phyloP scores from a whole-genome alignment of 345 rosid genomes.

The Trapa bicornis region DNA sequence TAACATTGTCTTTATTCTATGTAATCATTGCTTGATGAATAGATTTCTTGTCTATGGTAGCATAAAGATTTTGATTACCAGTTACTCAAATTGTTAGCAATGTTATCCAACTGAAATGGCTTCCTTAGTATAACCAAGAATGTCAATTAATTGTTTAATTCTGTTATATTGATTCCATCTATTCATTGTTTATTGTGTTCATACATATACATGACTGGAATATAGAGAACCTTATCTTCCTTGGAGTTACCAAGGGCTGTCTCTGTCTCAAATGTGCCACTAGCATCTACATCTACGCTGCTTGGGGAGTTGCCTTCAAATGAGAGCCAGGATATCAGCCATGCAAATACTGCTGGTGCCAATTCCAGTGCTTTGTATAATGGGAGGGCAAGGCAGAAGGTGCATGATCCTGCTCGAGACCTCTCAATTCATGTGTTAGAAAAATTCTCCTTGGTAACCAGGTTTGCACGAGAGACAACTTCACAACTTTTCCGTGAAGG shows the following conservation, averaged over 20 bases:
- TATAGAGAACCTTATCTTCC: conserved; percentile 76
- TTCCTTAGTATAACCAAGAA: not conserved
- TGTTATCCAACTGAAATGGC: not conserved
- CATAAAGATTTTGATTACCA: not conserved
- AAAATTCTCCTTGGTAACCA: conserved; percentile 88
- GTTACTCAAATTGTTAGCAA: not conserved
- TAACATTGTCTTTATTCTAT: not conserved
- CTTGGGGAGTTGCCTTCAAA: conserved; percentile 27
- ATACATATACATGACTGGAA: conserved; percentile 11
- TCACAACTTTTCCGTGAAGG: conserved; percentile 68
- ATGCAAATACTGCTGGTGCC: conserved; percentile 21
- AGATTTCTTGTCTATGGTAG: not conserved
- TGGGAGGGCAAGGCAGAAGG: conserved; percentile 47
- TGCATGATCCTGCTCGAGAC: conserved; percentile 82
- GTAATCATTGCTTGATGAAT: not conserved
- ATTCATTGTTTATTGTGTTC: not conserved
- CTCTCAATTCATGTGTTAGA: conserved; percentile 79
- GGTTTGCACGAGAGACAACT: conserved; percentile 89
- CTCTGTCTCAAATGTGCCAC: conserved; percentile 44
- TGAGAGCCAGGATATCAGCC: conserved; percentile 32
- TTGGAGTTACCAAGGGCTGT: conserved; percentile 82
- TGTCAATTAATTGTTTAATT: not conserved
- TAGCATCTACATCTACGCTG: conserved; percentile 28
- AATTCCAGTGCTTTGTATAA: conserved; percentile 24
- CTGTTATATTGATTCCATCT: not conserved